Evolutionary conservation across 2,329 filamentous ascomycete genomes (phyloP), one percentile per base, ranked within the genome.

Genomic region (Sporothrix pallida): DNA sequence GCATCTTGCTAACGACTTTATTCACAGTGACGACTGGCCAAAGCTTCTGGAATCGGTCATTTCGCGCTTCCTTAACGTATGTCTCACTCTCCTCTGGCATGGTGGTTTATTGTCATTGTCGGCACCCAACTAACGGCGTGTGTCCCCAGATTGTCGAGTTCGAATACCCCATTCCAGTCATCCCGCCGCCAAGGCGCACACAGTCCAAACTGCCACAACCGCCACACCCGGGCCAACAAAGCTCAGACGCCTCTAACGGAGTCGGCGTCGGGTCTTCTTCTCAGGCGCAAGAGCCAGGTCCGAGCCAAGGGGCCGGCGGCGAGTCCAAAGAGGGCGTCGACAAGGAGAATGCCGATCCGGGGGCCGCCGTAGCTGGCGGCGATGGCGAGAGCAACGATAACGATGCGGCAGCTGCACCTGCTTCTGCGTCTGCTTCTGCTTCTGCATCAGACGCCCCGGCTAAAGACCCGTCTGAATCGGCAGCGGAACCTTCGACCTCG

Each of bases 151-250:
- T 94, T 77, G 88, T 92, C 56, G 88, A 89, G 81, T 86, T 90
- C 80, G 90, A 91, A 71, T 97, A 97, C 78, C 90, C 92, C 58
- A 91, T 92, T 77, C 92, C 92, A 71, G 82, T 89, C 71, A 86
- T 87, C 48, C 82, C 84, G 17, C 83, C 83, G 13, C 82, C 82
- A 31, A 78, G 83, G 60, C 81, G 83, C 75, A 79, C 83, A 77
- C 79, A 83, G 74, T 84, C 82, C 76, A 82, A 83, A 74, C 81
- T 86, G 70, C 83, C 84, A 71, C 84, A 86, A 76, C 77, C 83
- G 68, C 81, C 84, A 26, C 83, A 85, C 1, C 85, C 87, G n/a
- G 78, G 80, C 42, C 23, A 37, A 48, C 12, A 31, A 13, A 15
- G 58, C 65, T 82, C 23, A 2, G 48, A 60, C 10, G 50, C 56